A percentile compares a stretch with the other conserved stretches of the same genome.
These are phyloP conservation scores for Hypoxylon sp. DNA, from an alignment of 2,329 filamentous ascomycete genomes.

Conservation along the genomic window DNA sequence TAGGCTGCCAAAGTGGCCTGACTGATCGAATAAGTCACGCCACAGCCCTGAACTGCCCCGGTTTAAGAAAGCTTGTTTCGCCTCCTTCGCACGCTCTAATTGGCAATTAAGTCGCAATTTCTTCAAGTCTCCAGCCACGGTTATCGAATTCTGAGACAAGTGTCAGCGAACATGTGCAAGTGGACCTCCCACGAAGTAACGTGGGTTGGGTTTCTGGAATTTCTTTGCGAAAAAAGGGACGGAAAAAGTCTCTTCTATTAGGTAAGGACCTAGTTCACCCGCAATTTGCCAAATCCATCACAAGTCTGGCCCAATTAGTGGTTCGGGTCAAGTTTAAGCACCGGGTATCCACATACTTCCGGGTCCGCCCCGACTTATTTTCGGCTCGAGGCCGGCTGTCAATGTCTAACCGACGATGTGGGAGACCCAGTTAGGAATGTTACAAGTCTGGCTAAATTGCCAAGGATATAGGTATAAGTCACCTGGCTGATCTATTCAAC, in stretches of 20 bases:
- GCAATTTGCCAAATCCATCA: slow-evolving; percentile 38
- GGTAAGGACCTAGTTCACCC: slow-evolving; percentile 36
- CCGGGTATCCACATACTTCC: slow-evolving; percentile 41
- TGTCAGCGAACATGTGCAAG: slow-evolving; percentile 42
- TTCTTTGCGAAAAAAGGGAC: slow-evolving; percentile 10
- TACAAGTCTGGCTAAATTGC: slow-evolving; percentile 45
- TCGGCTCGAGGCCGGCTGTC: slow-evolving; percentile 40
- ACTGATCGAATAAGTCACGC: slow-evolving; percentile 44
- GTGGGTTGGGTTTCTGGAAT: slow-evolving; percentile 40
- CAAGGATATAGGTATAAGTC: slow-evolving; percentile 41
- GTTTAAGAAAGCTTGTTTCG: slow-evolving; percentile 46
- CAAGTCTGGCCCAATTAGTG: slow-evolving; percentile 34
- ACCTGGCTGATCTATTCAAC: slow-evolving; percentile 39
- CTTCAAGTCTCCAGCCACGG: slow-evolving; percentile 30
- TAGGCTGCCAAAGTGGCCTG: slow-evolving; percentile 47
- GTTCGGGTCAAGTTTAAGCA: slow-evolving; percentile 40
- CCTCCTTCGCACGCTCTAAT: slow-evolving; percentile 28
- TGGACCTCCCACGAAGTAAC: slow-evolving; percentile 33
- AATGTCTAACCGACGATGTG: slow-evolving; percentile 40
- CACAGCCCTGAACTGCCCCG: slow-evolving; percentile 37
- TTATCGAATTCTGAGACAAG: slow-evolving; percentile 34
- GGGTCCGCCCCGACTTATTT: slow-evolving; percentile 46
- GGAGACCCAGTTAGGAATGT: slow-evolving; percentile 44
- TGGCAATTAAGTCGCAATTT: slow-evolving; percentile 39
- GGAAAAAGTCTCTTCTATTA: slow-evolving; percentile 24